phyloP scores from a whole-genome alignment of 495 filamentous ascomycete genomes.

The Collariella sp. region DNA sequence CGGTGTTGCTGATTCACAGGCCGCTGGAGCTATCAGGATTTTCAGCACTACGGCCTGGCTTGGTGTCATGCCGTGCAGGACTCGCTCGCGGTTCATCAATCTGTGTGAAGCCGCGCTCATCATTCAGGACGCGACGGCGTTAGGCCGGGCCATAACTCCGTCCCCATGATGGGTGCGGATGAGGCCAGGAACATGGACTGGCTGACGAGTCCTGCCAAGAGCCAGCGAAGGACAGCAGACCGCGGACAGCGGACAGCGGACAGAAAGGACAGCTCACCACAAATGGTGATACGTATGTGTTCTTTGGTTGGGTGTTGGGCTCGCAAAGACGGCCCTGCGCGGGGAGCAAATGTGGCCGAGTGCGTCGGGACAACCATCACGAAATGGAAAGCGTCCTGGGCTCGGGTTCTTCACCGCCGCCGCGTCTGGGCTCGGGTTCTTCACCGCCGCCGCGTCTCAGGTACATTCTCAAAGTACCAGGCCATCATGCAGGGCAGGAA shows the following conservation, averaged over 20 bases:
- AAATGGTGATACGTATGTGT: constrained; percentile 8
- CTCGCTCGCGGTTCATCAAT: not conserved
- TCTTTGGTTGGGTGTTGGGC: constrained; percentile 4
- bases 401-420: constrained; percentile 12
- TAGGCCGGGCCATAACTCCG: constrained; percentile 13
- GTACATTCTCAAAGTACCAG: no score
- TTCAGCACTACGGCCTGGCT: not conserved
- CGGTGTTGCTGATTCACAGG: constrained; percentile 14
- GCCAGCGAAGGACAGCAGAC: no score
- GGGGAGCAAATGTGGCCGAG: constrained; percentile 3
- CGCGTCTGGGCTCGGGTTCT: constrained; percentile 3
- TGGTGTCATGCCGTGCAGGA: not conserved
- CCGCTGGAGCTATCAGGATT: not conserved
- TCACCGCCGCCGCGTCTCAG: not conserved
- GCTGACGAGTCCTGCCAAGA: no score
- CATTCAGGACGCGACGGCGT: constrained; percentile 10
- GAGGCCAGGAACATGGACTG: constrained; percentile 7
- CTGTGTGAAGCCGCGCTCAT: constrained; percentile 10
- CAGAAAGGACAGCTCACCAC: constrained; percentile 8
- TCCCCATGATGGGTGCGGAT: not conserved
- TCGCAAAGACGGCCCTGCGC: constrained; percentile 5
- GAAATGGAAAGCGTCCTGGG: no score
- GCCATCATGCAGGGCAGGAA: not conserved
- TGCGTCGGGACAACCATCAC: not conserved
- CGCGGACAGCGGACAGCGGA: no score